phyloP scores from a whole-genome alignment of 2,329 filamentous ascomycete species.

The Trichoderma citrinoviride region DNA sequence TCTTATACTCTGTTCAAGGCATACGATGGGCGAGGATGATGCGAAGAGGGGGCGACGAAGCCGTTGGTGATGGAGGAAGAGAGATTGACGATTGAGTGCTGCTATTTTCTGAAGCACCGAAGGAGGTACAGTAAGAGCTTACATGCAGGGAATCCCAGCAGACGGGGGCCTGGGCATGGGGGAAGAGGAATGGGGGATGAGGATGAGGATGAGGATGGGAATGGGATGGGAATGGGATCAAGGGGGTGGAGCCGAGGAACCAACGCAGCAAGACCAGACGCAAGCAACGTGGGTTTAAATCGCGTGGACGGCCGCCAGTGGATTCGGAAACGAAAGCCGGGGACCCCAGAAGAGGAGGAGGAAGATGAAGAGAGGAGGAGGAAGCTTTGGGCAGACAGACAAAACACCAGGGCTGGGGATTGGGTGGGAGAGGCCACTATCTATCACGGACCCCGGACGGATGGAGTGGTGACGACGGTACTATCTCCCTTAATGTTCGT shows the following conservation, averaged over 20 bases:
- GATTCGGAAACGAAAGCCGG: constrained; percentile 9
- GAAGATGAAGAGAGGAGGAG: background rate
- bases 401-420: no score
- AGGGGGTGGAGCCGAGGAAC: constrained; percentile 4
- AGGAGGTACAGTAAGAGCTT: constrained; percentile 9
- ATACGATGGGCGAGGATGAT: background rate
- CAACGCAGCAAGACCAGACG: background rate
- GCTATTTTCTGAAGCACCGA: background rate
- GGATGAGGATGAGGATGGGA: background rate
- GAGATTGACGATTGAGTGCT: background rate
- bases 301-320: constrained; percentile 16
- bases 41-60: background rate
- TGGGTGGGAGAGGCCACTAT: no score
- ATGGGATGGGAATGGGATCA: background rate
- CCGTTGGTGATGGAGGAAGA: background rate
- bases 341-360: background rate
- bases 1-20: background rate
- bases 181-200: background rate
- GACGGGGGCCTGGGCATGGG: background rate
- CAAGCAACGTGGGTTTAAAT: background rate
- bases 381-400: no score
- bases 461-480: constrained; percentile 16
- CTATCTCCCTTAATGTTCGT: background rate
- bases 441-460: background rate
- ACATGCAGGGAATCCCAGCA: constrained; percentile 8